A percentile compares a stretch with the other conserved stretches of the same genome.
Conservation (phyloP, 1,139 yeast species). For the Kodamaea sp. region DNA sequence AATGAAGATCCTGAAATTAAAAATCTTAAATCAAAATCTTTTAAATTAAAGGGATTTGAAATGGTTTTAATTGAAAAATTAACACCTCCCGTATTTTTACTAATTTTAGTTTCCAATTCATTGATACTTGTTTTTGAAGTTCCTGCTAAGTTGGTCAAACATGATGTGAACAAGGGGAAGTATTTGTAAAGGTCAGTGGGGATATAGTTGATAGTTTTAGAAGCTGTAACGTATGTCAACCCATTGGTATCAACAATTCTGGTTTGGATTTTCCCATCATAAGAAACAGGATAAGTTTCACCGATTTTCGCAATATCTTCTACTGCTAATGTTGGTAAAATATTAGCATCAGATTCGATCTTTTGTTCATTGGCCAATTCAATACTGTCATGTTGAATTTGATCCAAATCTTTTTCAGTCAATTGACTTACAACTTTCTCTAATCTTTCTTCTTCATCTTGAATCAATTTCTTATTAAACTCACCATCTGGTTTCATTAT, state of each 20-base stretch:
- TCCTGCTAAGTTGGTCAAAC: slow-evolving; percentile 79
- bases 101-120: slow-evolving; percentile 80
- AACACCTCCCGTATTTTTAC: slow-evolving; percentile 81
- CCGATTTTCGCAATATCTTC: slow-evolving; percentile 67
- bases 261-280: slow-evolving; percentile 34
- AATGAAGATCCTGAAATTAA: slow-evolving; percentile 69
- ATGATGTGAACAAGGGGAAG: slow-evolving; percentile 73
- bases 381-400: slow-evolving; percentile 58
- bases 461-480: slow-evolving; percentile 45
- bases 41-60: slow-evolving; percentile 51
- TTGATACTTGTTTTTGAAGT: slow-evolving; percentile 68
- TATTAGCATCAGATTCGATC: slow-evolving; percentile 66
- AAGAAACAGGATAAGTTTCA: slow-evolving; percentile 34
- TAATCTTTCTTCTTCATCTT: slow-evolving; percentile 58
- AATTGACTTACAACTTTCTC: slow-evolving; percentile 40
- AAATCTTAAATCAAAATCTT: slow-evolving; percentile 43
- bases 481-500: slow-evolving; percentile 68
- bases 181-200: slow-evolving; percentile 64
- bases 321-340: slow-evolving; percentile 73
- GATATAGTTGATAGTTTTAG: slow-evolving; percentile 50
- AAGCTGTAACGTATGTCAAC: slow-evolving; percentile 63
- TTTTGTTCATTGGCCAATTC: slow-evolving; percentile 61
- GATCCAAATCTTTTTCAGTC: slow-evolving; percentile 53
- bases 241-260: slow-evolving; percentile 72
- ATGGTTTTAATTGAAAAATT: slow-evolving; percentile 54